These are phyloP conservation scores for Paspalum notatum DNA, from an alignment of 176 grass and related monocot species.

Conservation along the genomic window DNA sequence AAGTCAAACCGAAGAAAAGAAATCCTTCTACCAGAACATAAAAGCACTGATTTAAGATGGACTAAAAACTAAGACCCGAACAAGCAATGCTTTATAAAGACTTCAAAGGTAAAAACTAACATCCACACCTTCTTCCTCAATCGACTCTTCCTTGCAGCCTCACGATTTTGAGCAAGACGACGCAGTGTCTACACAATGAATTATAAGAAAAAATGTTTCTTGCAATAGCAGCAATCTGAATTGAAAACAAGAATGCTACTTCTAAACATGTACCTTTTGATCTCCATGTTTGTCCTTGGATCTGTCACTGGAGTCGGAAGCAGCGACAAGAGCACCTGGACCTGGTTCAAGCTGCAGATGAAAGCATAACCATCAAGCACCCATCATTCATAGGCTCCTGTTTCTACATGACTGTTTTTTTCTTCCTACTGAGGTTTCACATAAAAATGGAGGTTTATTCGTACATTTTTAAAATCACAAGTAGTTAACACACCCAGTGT, in stretches of 20 bases:
- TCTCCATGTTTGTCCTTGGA: slow-evolving; percentile 84
- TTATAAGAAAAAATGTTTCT: slow-evolving; percentile 36
- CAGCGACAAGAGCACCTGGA: slow-evolving; percentile 41
- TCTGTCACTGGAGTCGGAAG: slow-evolving; percentile 89
- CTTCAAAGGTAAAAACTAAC: slow-evolving; percentile 34
- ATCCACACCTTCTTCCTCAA: slow-evolving; percentile 96
- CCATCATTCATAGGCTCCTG: slow-evolving; percentile 28
- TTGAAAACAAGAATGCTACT: slow-evolving; percentile 7
- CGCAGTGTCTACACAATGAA: slow-evolving; percentile 63
- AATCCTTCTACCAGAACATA: slow-evolving; percentile 1
- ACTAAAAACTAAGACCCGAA: slow-evolving; percentile 29
- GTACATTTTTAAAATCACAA: neutral
- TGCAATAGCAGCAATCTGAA: neutral
- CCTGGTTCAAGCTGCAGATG: slow-evolving; percentile 69
- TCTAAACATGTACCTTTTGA: slow-evolving; percentile 68
- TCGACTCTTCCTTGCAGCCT: slow-evolving; percentile 97
- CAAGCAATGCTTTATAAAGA: slow-evolving; percentile 24
- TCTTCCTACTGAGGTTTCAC: slow-evolving; percentile 13
- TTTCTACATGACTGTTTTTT: slow-evolving; percentile 9
- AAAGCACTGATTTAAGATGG: neutral
- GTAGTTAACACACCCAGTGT: neutral
- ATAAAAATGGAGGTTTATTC: neutral
- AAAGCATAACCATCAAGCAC: slow-evolving; percentile 43
- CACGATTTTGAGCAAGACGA: slow-evolving; percentile 96
- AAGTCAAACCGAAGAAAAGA: slow-evolving; percentile 1